Evolutionary conservation across 2,329 filamentous ascomycete species (phyloP).

Genomic region (Nemania sp.): DNA sequence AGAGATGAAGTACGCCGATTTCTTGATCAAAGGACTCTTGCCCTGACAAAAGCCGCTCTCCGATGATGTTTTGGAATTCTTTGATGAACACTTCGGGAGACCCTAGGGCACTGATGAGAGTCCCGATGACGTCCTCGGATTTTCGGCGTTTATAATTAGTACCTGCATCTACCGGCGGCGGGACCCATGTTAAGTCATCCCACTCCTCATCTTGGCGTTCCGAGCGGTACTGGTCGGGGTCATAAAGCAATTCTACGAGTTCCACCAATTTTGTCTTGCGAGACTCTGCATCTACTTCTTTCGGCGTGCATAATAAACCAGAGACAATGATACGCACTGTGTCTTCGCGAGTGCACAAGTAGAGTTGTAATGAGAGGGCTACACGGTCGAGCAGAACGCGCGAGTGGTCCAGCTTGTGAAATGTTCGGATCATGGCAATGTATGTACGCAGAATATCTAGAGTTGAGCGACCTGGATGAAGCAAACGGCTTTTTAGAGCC

Average conservation of each 20-base stretch:
- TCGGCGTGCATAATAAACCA: conserved; percentile 67
- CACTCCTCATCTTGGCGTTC: conserved; percentile 67
- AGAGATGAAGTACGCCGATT: conserved; percentile 78
- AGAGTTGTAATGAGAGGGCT: conserved; percentile 72
- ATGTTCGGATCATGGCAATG: conserved; percentile 77
- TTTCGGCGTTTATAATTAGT: conserved; percentile 89
- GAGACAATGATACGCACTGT: conserved; percentile 77
- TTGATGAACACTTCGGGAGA: conserved; percentile 91
- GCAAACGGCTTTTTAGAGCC: conserved; percentile 65
- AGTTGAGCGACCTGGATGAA: conserved; percentile 77
- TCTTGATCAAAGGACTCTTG: conserved; percentile 76
- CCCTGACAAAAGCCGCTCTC: conserved; percentile 72
- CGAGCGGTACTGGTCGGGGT: conserved; percentile 58
- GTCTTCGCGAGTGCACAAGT: conserved; percentile 75
- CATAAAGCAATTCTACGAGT: conserved; percentile 67
- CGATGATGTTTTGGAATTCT: conserved; percentile 88
- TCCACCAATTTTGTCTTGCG: conserved; percentile 62
- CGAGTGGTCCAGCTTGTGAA: conserved; percentile 74
- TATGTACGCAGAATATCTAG: conserved; percentile 76
- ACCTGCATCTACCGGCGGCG: conserved; percentile 89
- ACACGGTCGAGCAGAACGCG: conserved; percentile 77
- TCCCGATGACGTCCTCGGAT: conserved; percentile 88
- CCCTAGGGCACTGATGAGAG: conserved; percentile 84
- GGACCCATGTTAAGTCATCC: conserved; percentile 91
- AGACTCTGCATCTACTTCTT: conserved; percentile 47